Conservation (phyloP, 169 alveolate genomes). For the Plasmodium billcollinsi region DNA sequence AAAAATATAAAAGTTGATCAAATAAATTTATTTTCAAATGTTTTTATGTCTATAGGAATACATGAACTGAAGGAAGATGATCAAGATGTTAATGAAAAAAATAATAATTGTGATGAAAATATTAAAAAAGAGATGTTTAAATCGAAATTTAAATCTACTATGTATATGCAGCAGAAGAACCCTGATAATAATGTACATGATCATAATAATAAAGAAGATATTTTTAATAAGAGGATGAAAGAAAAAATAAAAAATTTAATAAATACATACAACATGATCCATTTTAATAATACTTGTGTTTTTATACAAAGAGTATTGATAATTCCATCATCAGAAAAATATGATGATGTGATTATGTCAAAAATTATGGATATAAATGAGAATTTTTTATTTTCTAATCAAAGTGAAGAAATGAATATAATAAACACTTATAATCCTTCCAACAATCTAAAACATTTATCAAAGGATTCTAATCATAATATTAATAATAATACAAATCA, state of each 20-base stretch:
- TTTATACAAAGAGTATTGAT: slow-evolving; percentile 72
- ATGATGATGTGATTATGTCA: slow-evolving; percentile 51
- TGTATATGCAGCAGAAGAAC: not conserved
- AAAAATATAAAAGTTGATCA: slow-evolving; percentile 15
- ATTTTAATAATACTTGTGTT: slow-evolving; percentile 58
- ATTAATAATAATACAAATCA: not conserved
- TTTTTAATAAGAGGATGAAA: not conserved
- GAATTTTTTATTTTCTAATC: slow-evolving; percentile 22
- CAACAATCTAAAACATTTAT: not conserved
- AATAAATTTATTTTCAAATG: slow-evolving; percentile 58
- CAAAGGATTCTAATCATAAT: not conserved
- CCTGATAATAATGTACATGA: not conserved
- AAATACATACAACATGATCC: slow-evolving; percentile 22
- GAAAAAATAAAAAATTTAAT: slow-evolving; percentile 24
- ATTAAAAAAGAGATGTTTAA: not conserved
- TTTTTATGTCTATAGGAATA: slow-evolving; percentile 71
- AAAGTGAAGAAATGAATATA: not conserved
- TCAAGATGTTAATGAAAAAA: not conserved
- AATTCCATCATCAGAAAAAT: slow-evolving; percentile 42
- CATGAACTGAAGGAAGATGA: slow-evolving; percentile 42
- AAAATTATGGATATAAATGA: slow-evolving; percentile 66
- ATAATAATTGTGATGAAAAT: not conserved
- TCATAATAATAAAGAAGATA: not conserved
- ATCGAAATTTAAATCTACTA: not conserved
- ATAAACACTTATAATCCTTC: not conserved